Percentiles rank a stretch among this genome's conserved stretches.
Evolutionary conservation across 2,329 filamentous ascomycete species (phyloP).

Genomic region (Aspergillus hiratsukae): DNA sequence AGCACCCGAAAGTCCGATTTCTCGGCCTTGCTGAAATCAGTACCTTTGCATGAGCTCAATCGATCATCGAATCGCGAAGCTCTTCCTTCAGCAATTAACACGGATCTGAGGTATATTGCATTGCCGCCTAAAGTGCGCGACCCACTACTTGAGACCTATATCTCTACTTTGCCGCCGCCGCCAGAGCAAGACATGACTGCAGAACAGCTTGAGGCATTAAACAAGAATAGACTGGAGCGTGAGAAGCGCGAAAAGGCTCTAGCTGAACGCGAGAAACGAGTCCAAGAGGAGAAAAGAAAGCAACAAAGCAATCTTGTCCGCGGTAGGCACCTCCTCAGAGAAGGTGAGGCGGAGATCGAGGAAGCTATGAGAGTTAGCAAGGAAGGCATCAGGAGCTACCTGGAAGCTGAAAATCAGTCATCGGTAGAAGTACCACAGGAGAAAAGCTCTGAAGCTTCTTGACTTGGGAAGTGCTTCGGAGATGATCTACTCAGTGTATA

Average conservation of each 20-base stretch:
- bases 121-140: slow-evolving; percentile 36
- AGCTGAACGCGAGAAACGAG: slow-evolving; percentile 39
- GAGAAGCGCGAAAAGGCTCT: slow-evolving; percentile 43
- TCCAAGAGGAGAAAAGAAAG: slow-evolving; percentile 41
- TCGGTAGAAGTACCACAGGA: slow-evolving; percentile 4
- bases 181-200: slow-evolving; percentile 34
- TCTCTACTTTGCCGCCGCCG: slow-evolving; percentile 38
- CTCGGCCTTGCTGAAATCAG: slow-evolving; percentile 41
- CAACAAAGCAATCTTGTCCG: slow-evolving; percentile 37
- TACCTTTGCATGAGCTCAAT: slow-evolving; percentile 37
- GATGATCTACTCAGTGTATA: neutral
- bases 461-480: neutral
- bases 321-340: slow-evolving; percentile 39
- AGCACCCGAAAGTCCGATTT: slow-evolving; percentile 44
- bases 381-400: slow-evolving; percentile 39
- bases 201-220: slow-evolving; percentile 34
- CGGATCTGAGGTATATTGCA: slow-evolving; percentile 43
- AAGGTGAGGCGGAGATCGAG: slow-evolving; percentile 42
- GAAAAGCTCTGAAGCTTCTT: slow-evolving; percentile 3
- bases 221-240: slow-evolving; percentile 36
- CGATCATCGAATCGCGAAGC: slow-evolving; percentile 35
- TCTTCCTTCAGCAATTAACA: slow-evolving; percentile 39
- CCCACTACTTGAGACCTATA: slow-evolving; percentile 40
- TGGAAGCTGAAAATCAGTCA: slow-evolving; percentile 25
- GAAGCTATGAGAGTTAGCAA: slow-evolving; percentile 42